phyloP scores from a whole-genome alignment of 331 rosid species.

The Quercus tomentella region DNA sequence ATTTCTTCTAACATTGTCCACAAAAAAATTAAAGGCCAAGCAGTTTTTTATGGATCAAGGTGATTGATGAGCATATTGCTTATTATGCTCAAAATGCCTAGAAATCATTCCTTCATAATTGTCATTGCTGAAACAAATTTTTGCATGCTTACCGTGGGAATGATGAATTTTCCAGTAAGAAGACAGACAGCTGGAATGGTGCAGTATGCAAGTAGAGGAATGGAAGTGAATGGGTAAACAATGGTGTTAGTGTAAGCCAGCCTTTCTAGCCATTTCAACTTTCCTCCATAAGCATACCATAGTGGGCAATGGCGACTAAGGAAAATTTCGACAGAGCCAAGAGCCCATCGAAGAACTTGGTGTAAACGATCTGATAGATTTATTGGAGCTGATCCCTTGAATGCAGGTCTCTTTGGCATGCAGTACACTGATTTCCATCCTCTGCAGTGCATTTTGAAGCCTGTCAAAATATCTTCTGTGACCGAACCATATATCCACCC shows the following conservation, averaged over 20 bases:
- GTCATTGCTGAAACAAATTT: not conserved
- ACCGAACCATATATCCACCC: conserved; percentile 98
- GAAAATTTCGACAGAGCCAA: conserved; percentile 85
- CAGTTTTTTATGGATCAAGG: not conserved
- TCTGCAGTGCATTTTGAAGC: conserved; percentile 96
- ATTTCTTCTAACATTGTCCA: too few species aligned
- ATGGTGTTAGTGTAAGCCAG: conserved; percentile 67
- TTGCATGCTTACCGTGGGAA: conserved; percentile 74
- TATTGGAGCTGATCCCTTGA: conserved; percentile 88
- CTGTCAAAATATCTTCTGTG: conserved; percentile 87
- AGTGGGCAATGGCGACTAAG: conserved; percentile 86
- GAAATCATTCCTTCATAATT: not conserved
- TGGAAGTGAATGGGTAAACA: conserved; percentile 84
- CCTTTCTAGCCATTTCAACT: conserved; percentile 82
- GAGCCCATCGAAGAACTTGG: conserved; percentile 86
- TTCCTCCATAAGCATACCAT: conserved; percentile 91
- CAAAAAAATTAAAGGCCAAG: not conserved
- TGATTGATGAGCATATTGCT: not conserved
- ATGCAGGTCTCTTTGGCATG: conserved; percentile 82
- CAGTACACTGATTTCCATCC: conserved; percentile 98
- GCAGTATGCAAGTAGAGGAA: conserved; percentile 79
- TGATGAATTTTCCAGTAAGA: conserved; percentile 89
- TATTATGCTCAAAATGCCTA: not conserved
- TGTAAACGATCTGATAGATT: conserved; percentile 82
- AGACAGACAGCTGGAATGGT: conserved; percentile 90